Evolutionary conservation across 129 eudicot genomes (phyloP).

Genomic region (Artemisia tridentata): DNA sequence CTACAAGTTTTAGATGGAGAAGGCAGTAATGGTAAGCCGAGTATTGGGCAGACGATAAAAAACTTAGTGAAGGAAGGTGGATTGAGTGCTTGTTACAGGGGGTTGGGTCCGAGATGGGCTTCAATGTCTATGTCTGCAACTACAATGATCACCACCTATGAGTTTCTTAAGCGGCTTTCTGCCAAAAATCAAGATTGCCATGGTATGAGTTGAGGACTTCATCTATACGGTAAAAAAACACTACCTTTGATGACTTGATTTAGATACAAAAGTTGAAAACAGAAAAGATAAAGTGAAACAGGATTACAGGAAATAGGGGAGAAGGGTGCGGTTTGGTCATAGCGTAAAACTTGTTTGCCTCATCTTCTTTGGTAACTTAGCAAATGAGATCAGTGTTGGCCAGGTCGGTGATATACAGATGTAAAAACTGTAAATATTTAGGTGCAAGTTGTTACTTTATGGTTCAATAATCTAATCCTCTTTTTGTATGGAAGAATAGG

Average conservation of each 20-base stretch:
- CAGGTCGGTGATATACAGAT: constrained; percentile 22
- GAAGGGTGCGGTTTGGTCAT: constrained; percentile 20
- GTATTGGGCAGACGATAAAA: constrained; percentile 49
- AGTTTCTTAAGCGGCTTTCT: constrained; percentile 77
- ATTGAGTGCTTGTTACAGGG: constrained; percentile 82
- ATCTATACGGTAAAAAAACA: constrained; percentile 19
- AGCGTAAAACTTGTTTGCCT: constrained; percentile 9
- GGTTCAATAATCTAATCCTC: constrained; percentile 28
- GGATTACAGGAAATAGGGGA: constrained; percentile 19
- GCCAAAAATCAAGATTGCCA: constrained; percentile 52
- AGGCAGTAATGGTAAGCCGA: constrained; percentile 45
- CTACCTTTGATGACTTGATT: constrained; percentile 20
- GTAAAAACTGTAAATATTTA: constrained; percentile 33
- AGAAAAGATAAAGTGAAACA: constrained; percentile 14
- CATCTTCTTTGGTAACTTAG: constrained; percentile 10
- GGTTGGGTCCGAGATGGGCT: constrained; percentile 91
- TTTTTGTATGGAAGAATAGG: not conserved
- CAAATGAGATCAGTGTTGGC: constrained; percentile 8
- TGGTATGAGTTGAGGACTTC: constrained; percentile 30
- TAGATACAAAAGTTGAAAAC: not conserved
- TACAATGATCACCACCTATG: constrained; percentile 90
- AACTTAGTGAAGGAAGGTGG: constrained; percentile 86
- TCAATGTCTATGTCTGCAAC: constrained; percentile 90
- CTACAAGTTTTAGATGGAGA: constrained; percentile 78
- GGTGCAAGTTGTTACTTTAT: constrained; percentile 30